Evolutionary conservation across 2,329 filamentous ascomycete genomes (phyloP), one percentile per base, ranked within the genome.

Genomic region (Exserohilum rostratum): DNA sequence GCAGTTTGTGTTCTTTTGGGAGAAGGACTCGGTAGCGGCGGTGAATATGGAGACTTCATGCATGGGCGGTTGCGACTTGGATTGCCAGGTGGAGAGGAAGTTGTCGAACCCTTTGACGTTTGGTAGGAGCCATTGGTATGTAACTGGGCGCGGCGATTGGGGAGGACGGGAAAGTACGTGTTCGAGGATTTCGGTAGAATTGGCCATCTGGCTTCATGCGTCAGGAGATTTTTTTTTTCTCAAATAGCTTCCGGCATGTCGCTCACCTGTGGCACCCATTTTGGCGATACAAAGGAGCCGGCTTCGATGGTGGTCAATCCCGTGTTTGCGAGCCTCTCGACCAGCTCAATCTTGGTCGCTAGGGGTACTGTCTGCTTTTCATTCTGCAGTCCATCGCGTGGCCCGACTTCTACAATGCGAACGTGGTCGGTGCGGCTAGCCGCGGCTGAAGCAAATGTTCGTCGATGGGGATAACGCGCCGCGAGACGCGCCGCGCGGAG

Each of bases 341-440:
- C 89, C 48, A 96, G 76, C 62, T 92, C 85, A 50, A 93, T 83
- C 75, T 96, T 96, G 2, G 87, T 91, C 6, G 82, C 80, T 10
- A 90, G 79, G 0, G 90, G 80, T 60, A 96, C 88, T 25, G 81
- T 81, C 60, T 80, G 84, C 77, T 89, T 90, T 78, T 95, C 90
- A 70, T 95, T 96, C 72, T 96, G 91, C 48, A 96, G 78, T n/a
- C 91, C 91, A 78, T 96, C 91, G 61, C 91, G 83, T 30, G 91
- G 90, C 7, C 90, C 90, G 58, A 96, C 91, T 78, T 96, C 91
- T 58, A 95, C 87, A 34, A 96, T 87, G 35, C 82, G 78, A 34
- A 85, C 80, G 58, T 77, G 72, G 62, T 81, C 78, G 48, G 59
- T 55, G 47, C 68, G 67, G 62, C 54, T 69, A 62, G 64, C 53